A percentile compares a stretch with the other conserved stretches of the same genome.
Conservation (phyloP, 176 grass and related monocot genomes). For the Carex parvula region DNA sequence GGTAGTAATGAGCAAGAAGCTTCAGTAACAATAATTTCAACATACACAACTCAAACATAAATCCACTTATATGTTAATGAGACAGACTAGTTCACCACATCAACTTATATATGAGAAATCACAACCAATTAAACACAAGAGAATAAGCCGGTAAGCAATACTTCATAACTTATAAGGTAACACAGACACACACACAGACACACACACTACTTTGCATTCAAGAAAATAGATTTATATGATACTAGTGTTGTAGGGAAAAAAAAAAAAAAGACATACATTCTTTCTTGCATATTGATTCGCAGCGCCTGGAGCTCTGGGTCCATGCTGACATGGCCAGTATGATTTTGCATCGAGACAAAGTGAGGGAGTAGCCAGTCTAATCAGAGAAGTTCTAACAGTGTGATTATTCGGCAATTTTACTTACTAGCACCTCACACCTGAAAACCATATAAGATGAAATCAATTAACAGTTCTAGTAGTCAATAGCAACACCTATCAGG, state of each 20-base stretch:
- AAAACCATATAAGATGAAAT: too few relatives aligned
- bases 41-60: not conserved
- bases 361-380: too few relatives aligned
- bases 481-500: too few relatives aligned
- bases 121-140: not conserved
- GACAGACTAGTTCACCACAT: not conserved
- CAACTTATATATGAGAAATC: not conserved
- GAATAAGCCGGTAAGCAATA: not conserved
- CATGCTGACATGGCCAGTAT: slow-evolving; percentile 1
- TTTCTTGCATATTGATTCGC: slow-evolving; percentile 39
- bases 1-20: not conserved
- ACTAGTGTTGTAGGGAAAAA: not conserved
- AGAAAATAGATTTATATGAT: not conserved
- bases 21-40: slow-evolving; percentile 1
- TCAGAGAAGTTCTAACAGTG: too few relatives aligned
- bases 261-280: slow-evolving; percentile 49
- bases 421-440: too few relatives aligned
- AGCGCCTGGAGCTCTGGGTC: slow-evolving; percentile 39
- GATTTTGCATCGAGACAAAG: slow-evolving; percentile 33
- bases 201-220: not conserved
- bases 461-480: too few relatives aligned
- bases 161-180: not conserved
- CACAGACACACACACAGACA: not conserved
- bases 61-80: not conserved
- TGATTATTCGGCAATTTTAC: too few relatives aligned